Percentiles rank a stretch among this genome's conserved stretches.
phyloP scores from a whole-genome alignment of 805 yeast genomes.

The Candida dajiaensis region DNA sequence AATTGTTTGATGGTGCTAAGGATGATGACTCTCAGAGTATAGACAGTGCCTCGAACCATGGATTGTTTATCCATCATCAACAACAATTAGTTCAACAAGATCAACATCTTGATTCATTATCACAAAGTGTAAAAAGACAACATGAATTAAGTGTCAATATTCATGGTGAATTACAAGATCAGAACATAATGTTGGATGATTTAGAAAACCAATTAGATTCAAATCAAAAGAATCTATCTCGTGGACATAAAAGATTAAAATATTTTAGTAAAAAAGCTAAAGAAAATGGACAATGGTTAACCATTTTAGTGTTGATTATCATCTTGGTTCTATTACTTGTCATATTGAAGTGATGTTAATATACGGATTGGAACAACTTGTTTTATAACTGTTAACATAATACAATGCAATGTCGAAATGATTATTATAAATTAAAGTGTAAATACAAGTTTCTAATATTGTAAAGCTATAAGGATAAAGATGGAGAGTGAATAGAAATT shows the following conservation, averaged over 20 bases:
- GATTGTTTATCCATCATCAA: slow-evolving; percentile 37
- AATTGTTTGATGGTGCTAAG: slow-evolving; percentile 16
- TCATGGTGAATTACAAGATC: slow-evolving; percentile 41
- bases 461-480: too few relatives aligned
- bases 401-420: neutral
- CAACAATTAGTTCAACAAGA: slow-evolving; percentile 45
- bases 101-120: slow-evolving; percentile 31
- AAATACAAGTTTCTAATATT: neutral
- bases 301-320: slow-evolving; percentile 37
- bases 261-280: slow-evolving; percentile 35
- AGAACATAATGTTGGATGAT: slow-evolving; percentile 43
- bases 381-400: too few relatives aligned
- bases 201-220: slow-evolving; percentile 41
- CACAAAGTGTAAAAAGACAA: slow-evolving; percentile 39
- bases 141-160: slow-evolving; percentile 41
- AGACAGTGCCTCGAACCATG: slow-evolving; percentile 27
- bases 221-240: slow-evolving; percentile 33
- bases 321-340: slow-evolving; percentile 39
- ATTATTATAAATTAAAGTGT: neutral
- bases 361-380: too few relatives aligned
- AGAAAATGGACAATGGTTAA: slow-evolving; percentile 45
- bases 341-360: slow-evolving; percentile 30
- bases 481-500: too few relatives aligned
- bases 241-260: slow-evolving; percentile 36
- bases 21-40: slow-evolving; percentile 8